Evolutionary conservation across 805 yeast species (phyloP).

Genomic region (Metschnikowia bowlesiae): DNA sequence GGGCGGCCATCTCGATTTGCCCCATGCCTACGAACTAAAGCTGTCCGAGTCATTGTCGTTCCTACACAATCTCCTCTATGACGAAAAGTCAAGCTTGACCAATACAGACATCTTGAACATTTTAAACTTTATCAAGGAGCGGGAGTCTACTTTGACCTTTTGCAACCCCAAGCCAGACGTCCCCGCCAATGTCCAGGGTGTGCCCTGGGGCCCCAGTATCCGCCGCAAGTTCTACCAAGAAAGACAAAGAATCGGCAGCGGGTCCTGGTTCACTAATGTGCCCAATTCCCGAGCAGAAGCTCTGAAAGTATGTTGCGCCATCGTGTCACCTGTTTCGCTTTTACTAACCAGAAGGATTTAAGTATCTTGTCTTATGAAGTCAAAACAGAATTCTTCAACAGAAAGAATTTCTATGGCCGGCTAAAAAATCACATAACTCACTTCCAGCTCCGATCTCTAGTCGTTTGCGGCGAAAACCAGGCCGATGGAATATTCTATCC

Average conservation of each 20-base stretch:
- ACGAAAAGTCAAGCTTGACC: conserved; percentile 28
- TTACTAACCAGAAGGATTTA: conserved; percentile 25
- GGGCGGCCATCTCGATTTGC: conserved; percentile 6
- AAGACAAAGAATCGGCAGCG: conserved; percentile 30
- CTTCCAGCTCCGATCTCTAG: conserved; percentile 53
- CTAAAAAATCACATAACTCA: conserved; percentile 50
- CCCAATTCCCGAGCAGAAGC: conserved; percentile 32
- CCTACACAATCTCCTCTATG: conserved; percentile 36
- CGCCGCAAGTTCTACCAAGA: conserved; percentile 30
- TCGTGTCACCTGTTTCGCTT: not conserved
- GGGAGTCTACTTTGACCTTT: conserved; percentile 35
- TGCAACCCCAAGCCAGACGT: conserved; percentile 5
- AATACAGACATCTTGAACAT: conserved; percentile 34
- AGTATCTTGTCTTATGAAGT: conserved; percentile 16
- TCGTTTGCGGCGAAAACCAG: conserved; percentile 34
- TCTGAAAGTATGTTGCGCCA: conserved; percentile 26
- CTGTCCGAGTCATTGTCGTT: conserved; percentile 40
- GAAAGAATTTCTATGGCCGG: conserved; percentile 36
- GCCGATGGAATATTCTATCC: conserved; percentile 39
- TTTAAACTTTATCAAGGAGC: conserved; percentile 30
- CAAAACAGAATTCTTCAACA: conserved; percentile 35
- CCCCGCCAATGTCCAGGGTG: conserved; percentile 33
- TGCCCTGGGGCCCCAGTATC: conserved; percentile 32
- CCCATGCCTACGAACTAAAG: conserved; percentile 35
- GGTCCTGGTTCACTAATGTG: conserved; percentile 36